Evolutionary conservation across 2,329 filamentous ascomycete species (phyloP), one percentile per base, ranked within the genome.

Genomic region (Fusarium sacchari): DNA sequence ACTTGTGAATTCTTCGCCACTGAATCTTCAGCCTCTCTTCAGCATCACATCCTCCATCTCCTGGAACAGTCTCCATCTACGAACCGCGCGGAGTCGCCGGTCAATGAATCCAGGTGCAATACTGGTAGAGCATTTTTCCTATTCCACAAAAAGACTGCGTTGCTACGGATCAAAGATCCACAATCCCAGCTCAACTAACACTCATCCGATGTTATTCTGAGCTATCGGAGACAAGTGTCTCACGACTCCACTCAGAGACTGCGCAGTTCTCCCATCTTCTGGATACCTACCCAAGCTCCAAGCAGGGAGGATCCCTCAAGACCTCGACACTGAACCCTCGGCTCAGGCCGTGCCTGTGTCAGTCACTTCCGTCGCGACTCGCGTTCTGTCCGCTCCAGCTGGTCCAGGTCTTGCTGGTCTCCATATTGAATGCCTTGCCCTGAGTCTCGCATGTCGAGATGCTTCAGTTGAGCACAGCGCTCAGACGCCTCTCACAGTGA

Each of bases 161-260:
- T 78, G 76, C 73, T 65, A 56, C 52, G 71, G 74, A 62, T 55
- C 46, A 47, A 44, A 47, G 44, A 30, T 58, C 62, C 64, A 66
- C 64, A 52, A 66, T 71, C 30, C 67, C 74, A 73, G 53, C 56
- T 55, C 56, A 53, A 57, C 24, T 42, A 64, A 56, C 32, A 74
- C 53, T 47, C 39, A 64, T 58, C 52, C 64, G 42, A 62, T 55
- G 67, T 49, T 68, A 36, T 75, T 69, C 71, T 74, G 47, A 68
- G 46, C 59, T 67, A 71, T 73, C 60, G 59, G 63, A 73, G 68
- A 78, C 74, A 76, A 76, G 42, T 76, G 76, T 78, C 75, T 78
- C 71, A 78, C 56, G 58, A 63, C 71, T 75, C 69, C 76, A 69
- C 76, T 42, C 56, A 57, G 47, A 63, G 61, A 59, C 64, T 47